Evolutionary conservation across 164 flowering plant genomes (phyloP).

Genomic region (Tinospora cordifolia): DNA sequence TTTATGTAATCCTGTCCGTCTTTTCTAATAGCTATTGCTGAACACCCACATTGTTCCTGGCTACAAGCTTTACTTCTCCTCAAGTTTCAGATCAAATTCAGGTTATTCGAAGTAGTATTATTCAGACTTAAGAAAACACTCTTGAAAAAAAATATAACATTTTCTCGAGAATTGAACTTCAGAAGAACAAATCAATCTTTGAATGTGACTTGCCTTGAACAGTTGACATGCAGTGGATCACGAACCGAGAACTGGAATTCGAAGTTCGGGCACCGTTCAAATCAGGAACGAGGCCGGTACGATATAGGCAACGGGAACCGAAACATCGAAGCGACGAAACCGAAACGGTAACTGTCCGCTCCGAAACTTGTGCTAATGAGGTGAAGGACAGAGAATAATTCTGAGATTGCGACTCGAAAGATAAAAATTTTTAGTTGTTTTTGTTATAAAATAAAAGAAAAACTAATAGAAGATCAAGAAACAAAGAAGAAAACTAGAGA

Average conservation of each 20-base stretch:
- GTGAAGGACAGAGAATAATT: constrained; percentile 21
- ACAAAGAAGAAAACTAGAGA: too few species aligned
- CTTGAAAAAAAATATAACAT: too few species aligned
- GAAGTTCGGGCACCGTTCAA: constrained; percentile 12
- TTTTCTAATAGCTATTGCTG: too few species aligned
- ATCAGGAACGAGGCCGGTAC: constrained; percentile 11
- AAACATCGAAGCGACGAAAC: constrained; percentile 9
- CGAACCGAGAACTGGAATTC: constrained; percentile 21
- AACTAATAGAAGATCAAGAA: too few species aligned
- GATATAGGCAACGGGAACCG: constrained; percentile 14
- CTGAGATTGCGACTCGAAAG: neutral
- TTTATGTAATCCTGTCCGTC: too few species aligned
- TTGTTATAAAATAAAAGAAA: too few species aligned
- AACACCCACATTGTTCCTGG: too few species aligned
- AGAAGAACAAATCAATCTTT: neutral
- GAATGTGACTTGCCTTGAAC: constrained; percentile 17
- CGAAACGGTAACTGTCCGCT: constrained; percentile 8
- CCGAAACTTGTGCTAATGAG: constrained; percentile 22
- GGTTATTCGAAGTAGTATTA: neutral
- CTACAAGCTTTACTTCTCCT: neutral
- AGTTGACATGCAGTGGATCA: constrained; percentile 31
- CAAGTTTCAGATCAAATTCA: neutral
- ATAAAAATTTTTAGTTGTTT: too few species aligned
- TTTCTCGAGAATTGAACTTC: neutral
- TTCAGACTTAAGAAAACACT: neutral